These are phyloP conservation scores for Porphyridium purpureum DNA, from an alignment of 23 red algal genomes.

Conservation along the genomic window DNA sequence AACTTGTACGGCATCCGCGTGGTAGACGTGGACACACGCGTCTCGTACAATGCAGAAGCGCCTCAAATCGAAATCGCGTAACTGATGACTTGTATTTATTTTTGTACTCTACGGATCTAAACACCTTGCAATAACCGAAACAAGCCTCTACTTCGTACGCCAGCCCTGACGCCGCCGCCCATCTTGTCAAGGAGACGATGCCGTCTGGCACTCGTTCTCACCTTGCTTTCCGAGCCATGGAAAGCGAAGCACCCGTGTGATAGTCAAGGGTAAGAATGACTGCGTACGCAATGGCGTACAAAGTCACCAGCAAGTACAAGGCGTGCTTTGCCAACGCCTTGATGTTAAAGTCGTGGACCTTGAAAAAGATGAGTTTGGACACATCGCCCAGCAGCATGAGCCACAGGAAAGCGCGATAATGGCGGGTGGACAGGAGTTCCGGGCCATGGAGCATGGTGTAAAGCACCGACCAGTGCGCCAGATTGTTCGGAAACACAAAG, in stretches of 20 bases:
- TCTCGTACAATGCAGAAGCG: constrained; percentile 29
- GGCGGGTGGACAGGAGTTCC: constrained; percentile 3
- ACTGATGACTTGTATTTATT: neutral
- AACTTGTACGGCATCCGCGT: constrained; percentile 23
- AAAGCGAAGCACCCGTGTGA: constrained; percentile 4
- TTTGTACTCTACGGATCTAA: neutral
- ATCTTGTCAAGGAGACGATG: neutral
- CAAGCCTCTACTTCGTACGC: neutral
- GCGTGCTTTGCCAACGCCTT: constrained; percentile 26
- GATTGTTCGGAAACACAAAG: constrained; percentile 74
- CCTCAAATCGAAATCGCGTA: constrained; percentile 13
- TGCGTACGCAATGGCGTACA: constrained; percentile 27
- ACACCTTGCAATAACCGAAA: neutral
- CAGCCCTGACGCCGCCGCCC: constrained; percentile 1
- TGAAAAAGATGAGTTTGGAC: constrained; percentile 77
- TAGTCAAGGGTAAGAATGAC: constrained; percentile 30
- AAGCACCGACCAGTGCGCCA: constrained; percentile 51
- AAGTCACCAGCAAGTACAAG: constrained; percentile 20
- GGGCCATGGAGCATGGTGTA: constrained; percentile 21
- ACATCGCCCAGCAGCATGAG: constrained; percentile 64
- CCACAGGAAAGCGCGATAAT: constrained; percentile 37
- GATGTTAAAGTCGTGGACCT: constrained; percentile 69
- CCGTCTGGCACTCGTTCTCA: neutral
- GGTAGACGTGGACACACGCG: constrained; percentile 41
- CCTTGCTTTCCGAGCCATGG: neutral